A percentile compares a stretch with the other conserved stretches of the same genome.
Conservation (phyloP, 176 grass and related monocot genomes). For the Juncus effusus region DNA sequence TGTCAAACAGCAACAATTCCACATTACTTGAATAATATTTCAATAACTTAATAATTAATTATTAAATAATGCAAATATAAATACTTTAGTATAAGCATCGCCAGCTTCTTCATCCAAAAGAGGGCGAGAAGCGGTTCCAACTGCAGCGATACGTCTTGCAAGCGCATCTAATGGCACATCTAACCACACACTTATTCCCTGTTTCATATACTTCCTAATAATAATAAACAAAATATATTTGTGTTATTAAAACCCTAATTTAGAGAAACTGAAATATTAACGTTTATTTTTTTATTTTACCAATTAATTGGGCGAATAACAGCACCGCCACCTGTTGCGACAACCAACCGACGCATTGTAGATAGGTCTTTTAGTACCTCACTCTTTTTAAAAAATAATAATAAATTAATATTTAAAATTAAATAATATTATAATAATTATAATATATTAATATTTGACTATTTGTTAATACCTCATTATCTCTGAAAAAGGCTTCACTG, state of each 20-base stretch:
- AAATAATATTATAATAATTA: not conserved
- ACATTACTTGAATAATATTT: not conserved
- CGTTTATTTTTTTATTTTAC: constrained; percentile 43
- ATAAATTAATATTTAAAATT: constrained; percentile 28
- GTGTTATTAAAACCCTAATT: not conserved
- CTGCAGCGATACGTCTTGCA: constrained; percentile 69
- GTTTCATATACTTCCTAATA: constrained; percentile 81
- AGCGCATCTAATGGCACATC: constrained; percentile 88
- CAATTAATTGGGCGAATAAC: constrained; percentile 91
- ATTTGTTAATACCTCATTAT: constrained; percentile 68
- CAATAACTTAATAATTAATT: not conserved
- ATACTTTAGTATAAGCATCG: constrained; percentile 75
- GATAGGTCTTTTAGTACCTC: constrained; percentile 78
- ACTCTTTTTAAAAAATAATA: constrained; percentile 51
- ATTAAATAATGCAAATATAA: not conserved
- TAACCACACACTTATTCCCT: constrained; percentile 74
- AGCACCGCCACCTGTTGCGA: constrained; percentile 89
- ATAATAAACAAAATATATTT: not conserved
- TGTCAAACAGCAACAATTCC: constrained; percentile 27
- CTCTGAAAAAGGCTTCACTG: constrained; percentile 96
- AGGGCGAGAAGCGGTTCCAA: constrained; percentile 73
- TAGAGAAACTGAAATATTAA: constrained; percentile 5
- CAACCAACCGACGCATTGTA: constrained; percentile 79
- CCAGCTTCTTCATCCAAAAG: constrained; percentile 85
- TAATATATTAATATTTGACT: no score